Evolutionary conservation across 2,329 filamentous ascomycete genomes (phyloP).

Genomic region (Calonectria naviculata): DNA sequence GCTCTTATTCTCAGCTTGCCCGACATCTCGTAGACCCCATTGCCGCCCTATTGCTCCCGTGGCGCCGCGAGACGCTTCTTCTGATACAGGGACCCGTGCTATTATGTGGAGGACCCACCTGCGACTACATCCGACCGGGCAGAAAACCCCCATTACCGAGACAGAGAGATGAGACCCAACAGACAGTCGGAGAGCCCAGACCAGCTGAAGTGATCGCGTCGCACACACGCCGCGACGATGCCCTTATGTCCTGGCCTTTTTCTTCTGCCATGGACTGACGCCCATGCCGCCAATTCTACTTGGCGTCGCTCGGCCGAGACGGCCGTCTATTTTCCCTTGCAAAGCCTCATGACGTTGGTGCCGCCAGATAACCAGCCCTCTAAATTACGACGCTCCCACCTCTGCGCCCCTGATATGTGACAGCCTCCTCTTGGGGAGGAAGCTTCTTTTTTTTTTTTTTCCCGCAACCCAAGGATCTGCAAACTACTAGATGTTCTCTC

Average conservation of each 20-base stretch:
- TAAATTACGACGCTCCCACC: not conserved
- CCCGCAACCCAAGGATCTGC: not conserved
- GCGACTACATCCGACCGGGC: slow-evolving; percentile 48
- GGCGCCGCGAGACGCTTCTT: slow-evolving; percentile 29
- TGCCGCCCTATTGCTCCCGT: slow-evolving; percentile 23
- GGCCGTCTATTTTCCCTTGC: not conserved
- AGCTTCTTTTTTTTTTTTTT: not conserved
- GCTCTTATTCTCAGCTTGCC: not conserved
- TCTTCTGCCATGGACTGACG: not conserved
- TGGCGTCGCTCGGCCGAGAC: slow-evolving; percentile 8
- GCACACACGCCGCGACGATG: not conserved
- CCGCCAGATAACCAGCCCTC: not conserved
- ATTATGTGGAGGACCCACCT: slow-evolving; percentile 45
- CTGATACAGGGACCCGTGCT: slow-evolving; percentile 38
- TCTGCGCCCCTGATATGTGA: not conserved
- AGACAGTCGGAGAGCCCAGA: not conserved
- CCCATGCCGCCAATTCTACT: not conserved
- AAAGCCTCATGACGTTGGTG: slow-evolving; percentile 10
- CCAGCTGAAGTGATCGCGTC: not conserved
- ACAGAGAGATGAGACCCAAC: slow-evolving; percentile 22
- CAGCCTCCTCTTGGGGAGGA: not conserved
- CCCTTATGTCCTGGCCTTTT: not conserved
- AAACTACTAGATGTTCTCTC: not conserved
- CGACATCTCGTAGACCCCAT: slow-evolving; percentile 5
- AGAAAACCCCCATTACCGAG: slow-evolving; percentile 39